Base-by-base conservation (phyloP, 148 eudicot genomes). In the Salicornia ramosissima region DNA sequence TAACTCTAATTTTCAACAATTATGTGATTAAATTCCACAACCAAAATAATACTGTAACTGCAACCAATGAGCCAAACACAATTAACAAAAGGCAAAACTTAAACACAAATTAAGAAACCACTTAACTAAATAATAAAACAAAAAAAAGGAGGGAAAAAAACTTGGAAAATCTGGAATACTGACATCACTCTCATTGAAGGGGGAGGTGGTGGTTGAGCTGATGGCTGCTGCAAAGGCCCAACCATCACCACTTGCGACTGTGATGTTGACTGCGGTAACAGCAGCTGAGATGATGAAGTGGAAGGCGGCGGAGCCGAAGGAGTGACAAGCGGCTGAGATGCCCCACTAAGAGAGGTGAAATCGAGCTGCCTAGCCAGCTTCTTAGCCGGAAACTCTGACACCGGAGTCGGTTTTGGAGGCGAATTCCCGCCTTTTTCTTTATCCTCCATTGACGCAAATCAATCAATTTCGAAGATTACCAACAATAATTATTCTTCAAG, bases 341-440 rank as follows among this genome's bases (percentile, higher is more conserved):
- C 67, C 60, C 74, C 34, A 50, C 64, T 21, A 28, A 55, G 26
- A 21, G 76, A 83, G 25, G 81, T 85, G 61, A 88, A 89, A 80
- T 89, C 91, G 22, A 89, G 90, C 84, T 89, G 96, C 73, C 91
- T 77, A 18, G 85, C 87, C 10, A 82, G 86, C 84, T 81, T 86
- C 83, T 84, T 86, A 58, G 83, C 84, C 61, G 89, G 84, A 4
- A 80, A 64, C 72, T 81, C 87, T 65, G 53, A 46, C 28, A 72
- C 58, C 65, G 73, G 54, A 31, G 54, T 39, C 66, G 60, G 6
- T 25, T 59, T 67, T 29, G 64, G 64, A 42, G 70, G 63, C 64
- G 67, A 72, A 64, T 72, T 72, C 65, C 56, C 77, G 47, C 70
- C 65, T 22, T 66, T 66, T 24, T 74, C 77, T 45, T 58, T 47